A percentile compares a stretch with the other conserved stretches of the same genome.
Evolutionary conservation across 139 green algal species (phyloP).

Genomic region (Chloropicon primus): DNA sequence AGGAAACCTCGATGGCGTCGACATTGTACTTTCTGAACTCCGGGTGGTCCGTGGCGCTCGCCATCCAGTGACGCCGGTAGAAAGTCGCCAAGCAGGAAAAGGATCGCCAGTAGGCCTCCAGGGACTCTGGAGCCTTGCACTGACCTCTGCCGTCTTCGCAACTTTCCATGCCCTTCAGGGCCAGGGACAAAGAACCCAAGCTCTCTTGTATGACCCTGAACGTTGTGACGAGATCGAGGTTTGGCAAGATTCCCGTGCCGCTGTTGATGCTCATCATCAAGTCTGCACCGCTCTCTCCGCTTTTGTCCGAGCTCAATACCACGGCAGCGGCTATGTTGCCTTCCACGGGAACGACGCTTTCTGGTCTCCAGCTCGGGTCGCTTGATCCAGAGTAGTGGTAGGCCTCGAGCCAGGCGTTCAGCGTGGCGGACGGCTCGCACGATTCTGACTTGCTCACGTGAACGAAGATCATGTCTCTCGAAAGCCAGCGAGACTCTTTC

Average conservation of each 20-base stretch:
- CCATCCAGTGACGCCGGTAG: not conserved
- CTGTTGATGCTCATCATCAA: not conserved
- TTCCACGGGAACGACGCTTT: not conserved
- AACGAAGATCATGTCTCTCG: not conserved
- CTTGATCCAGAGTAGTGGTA: too few relatives aligned
- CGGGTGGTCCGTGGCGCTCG: too few relatives aligned
- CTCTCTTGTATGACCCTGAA: not conserved
- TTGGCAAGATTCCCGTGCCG: not conserved
- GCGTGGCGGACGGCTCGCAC: not conserved
- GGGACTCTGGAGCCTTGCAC: not conserved
- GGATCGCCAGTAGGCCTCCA: not conserved
- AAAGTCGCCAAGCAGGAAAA: not conserved
- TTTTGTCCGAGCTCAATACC: not conserved
- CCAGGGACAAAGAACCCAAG: not conserved
- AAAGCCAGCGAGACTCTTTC: not conserved
- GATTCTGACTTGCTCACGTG: not conserved
- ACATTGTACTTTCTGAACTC: too few relatives aligned
- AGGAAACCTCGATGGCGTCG: too few relatives aligned
- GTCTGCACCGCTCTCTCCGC: not conserved
- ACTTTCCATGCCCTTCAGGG: not conserved
- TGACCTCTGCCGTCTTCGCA: not conserved
- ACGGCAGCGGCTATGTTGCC: not conserved
- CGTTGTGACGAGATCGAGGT: not conserved
- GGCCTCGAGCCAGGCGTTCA: not conserved
- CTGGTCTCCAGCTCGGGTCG: too few relatives aligned